phyloP scores from a whole-genome alignment of 2,329 filamentous ascomycete species.

The Nannizziopsis arthrosporioides region DNA sequence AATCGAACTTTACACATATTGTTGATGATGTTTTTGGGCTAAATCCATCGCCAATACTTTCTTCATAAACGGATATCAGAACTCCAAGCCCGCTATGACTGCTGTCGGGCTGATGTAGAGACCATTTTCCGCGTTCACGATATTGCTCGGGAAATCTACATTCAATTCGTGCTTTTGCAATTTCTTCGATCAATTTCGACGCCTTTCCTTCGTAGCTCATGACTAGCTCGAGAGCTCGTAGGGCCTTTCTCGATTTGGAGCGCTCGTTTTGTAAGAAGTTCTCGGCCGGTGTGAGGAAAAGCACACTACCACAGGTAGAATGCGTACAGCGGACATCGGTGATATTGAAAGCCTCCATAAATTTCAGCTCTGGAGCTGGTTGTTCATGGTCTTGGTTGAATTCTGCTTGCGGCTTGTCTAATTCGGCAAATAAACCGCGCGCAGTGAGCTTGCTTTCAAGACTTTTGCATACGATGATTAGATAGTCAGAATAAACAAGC shows the following conservation, averaged over 20 bases:
- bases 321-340: slow-evolving; percentile 57
- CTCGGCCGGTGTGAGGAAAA: slow-evolving; percentile 27
- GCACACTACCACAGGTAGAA: slow-evolving; percentile 29
- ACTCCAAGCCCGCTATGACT: slow-evolving; percentile 44
- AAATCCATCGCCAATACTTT: slow-evolving; percentile 33
- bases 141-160: slow-evolving; percentile 73
- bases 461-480: slow-evolving; percentile 65
- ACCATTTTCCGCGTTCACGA: slow-evolving; percentile 70
- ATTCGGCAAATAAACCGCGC: slow-evolving; percentile 66
- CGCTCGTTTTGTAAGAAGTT: slow-evolving; percentile 13
- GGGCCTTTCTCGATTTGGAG: slow-evolving; percentile 25
- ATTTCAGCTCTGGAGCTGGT: slow-evolving; percentile 51
- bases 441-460: slow-evolving; percentile 53
- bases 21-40: slow-evolving; percentile 39
- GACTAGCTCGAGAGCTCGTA: slow-evolving; percentile 59
- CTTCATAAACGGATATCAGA: slow-evolving; percentile 37
- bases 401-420: slow-evolving; percentile 54
- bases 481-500: slow-evolving; percentile 69
- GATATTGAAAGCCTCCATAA: slow-evolving; percentile 60
- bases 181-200: slow-evolving; percentile 66
- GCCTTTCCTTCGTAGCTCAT: slow-evolving; percentile 70
- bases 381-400: slow-evolving; percentile 31
- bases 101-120: slow-evolving; percentile 57
- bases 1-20: slow-evolving; percentile 30
- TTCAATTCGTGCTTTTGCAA: slow-evolving; percentile 76